Conservation (phyloP, 345 rosid species). For the Limnanthes douglasii region DNA sequence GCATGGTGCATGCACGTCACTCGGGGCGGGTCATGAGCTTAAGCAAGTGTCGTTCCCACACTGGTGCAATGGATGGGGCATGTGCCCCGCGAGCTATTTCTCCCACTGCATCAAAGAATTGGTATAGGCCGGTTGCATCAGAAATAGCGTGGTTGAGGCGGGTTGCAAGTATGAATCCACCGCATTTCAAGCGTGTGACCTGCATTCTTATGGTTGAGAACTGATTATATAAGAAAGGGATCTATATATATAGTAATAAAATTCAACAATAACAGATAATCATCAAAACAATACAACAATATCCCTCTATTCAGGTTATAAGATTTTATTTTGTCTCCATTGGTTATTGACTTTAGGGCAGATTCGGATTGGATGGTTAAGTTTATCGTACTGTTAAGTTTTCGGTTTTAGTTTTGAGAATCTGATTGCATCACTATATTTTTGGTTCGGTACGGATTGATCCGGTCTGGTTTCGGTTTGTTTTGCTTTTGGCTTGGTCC, state of each 20-base stretch:
- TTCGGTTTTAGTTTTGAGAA: too few relatives aligned
- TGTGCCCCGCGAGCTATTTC: constrained; percentile 11
- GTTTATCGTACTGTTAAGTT: not conserved
- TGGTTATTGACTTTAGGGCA: too few relatives aligned
- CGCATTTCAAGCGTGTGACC: constrained; percentile 21
- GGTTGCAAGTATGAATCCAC: constrained; percentile 19
- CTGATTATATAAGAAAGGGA: too few relatives aligned
- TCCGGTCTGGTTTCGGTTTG: too few relatives aligned
- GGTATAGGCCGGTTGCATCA: constrained; percentile 11
- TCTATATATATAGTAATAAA: not conserved
- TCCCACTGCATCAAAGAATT: constrained; percentile 10
- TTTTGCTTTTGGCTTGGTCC: too few relatives aligned
- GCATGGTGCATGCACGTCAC: constrained; percentile 11
- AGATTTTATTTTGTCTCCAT: too few relatives aligned
- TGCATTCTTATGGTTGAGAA: too few relatives aligned
- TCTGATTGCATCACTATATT: too few relatives aligned
- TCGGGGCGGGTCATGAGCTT: constrained; percentile 9
- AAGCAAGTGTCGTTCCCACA: constrained; percentile 18
- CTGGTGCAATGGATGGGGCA: constrained; percentile 12
- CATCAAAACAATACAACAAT: too few relatives aligned
- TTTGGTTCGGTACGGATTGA: too few relatives aligned
- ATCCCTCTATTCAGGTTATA: too few relatives aligned
- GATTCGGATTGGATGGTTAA: not conserved
- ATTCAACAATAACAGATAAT: too few relatives aligned
- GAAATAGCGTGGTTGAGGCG: constrained; percentile 13